Evolutionary conservation across 2,329 filamentous ascomycete species (phyloP).

Genomic region (Ploettnerulaceae sp.): DNA sequence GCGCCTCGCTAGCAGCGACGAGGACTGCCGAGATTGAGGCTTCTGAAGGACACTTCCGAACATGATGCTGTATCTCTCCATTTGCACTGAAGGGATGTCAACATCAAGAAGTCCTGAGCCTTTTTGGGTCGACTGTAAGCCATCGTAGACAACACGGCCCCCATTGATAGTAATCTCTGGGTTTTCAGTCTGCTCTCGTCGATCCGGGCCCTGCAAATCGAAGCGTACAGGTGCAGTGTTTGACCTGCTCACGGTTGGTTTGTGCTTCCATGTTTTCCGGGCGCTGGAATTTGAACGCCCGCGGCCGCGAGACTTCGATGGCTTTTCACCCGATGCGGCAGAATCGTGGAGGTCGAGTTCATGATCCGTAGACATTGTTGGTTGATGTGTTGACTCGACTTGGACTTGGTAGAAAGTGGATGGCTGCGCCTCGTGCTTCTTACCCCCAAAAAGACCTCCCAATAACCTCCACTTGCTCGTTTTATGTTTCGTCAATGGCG

Average conservation of each 20-base stretch:
- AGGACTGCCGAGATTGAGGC: conserved; percentile 19
- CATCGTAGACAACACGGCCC: conserved; percentile 11
- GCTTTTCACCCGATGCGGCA: conserved; percentile 13
- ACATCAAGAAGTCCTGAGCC: conserved; percentile 56
- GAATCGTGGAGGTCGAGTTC: conserved; percentile 11
- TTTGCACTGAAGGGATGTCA: conserved; percentile 70
- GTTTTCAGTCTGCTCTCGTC: conserved; percentile 15
- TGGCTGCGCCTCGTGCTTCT: conserved; percentile 35
- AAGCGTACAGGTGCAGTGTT: conserved; percentile 27
- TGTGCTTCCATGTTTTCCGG: conserved; percentile 22
- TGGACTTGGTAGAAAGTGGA: conserved; percentile 32
- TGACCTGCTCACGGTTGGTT: conserved; percentile 25
- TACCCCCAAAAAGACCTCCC: conserved; percentile 43
- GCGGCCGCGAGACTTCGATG: conserved; percentile 18
- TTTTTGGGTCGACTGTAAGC: conserved; percentile 1
- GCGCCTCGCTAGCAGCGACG: conserved; percentile 47
- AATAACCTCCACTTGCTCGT: conserved; percentile 57
- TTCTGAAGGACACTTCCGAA: conserved; percentile 68
- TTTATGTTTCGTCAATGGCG: conserved; percentile 35
- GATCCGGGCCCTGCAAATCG: conserved; percentile 12
- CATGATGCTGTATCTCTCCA: conserved; percentile 95
- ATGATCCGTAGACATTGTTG: conserved; percentile 9
- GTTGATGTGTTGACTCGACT: conserved; percentile 18
- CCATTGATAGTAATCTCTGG: conserved; percentile 27
- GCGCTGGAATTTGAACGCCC: conserved; percentile 23